Evolutionary conservation across 2,329 filamentous ascomycete species (phyloP).

Genomic region (Aspergillus quadricinctus): DNA sequence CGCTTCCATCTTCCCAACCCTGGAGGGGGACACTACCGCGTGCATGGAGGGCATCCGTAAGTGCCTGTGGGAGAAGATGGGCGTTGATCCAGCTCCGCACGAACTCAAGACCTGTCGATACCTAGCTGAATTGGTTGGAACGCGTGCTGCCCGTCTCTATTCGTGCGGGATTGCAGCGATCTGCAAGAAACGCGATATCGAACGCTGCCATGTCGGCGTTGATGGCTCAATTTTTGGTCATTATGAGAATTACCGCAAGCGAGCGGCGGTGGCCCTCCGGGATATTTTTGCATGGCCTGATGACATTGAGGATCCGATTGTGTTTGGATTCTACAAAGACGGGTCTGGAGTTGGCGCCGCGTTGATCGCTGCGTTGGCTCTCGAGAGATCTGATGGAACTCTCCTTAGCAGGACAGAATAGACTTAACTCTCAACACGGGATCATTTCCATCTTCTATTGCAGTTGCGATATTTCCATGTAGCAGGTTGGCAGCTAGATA

Average conservation of each 20-base stretch:
- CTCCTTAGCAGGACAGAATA: neutral
- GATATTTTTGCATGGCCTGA: conserved; percentile 89
- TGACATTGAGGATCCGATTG: conserved; percentile 73
- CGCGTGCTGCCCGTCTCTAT: conserved; percentile 83
- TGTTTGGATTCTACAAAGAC: conserved; percentile 81
- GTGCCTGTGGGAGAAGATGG: conserved; percentile 65
- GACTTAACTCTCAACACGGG: neutral
- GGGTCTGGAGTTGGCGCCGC: conserved; percentile 88
- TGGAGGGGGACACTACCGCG: conserved; percentile 90
- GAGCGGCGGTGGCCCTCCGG: conserved; percentile 75
- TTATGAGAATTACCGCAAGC: conserved; percentile 92
- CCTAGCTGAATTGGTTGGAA: conserved; percentile 88
- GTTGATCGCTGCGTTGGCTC: conserved; percentile 67
- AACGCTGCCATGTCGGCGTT: conserved; percentile 82
- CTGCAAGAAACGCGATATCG: conserved; percentile 84
- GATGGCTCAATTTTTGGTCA: conserved; percentile 98
- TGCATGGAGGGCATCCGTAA: conserved; percentile 81
- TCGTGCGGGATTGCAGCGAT: conserved; percentile 95
- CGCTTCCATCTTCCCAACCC: conserved; percentile 80
- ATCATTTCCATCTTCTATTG: neutral
- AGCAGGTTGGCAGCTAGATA: neutral
- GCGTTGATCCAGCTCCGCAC: conserved; percentile 63
- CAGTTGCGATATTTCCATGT: neutral
- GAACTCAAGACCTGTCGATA: conserved; percentile 85
- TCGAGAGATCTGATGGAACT: neutral